These are phyloP conservation scores for Psophocarpus tetragonolobus DNA, from an alignment of 306 rosid genomes.

Conservation along the genomic window DNA sequence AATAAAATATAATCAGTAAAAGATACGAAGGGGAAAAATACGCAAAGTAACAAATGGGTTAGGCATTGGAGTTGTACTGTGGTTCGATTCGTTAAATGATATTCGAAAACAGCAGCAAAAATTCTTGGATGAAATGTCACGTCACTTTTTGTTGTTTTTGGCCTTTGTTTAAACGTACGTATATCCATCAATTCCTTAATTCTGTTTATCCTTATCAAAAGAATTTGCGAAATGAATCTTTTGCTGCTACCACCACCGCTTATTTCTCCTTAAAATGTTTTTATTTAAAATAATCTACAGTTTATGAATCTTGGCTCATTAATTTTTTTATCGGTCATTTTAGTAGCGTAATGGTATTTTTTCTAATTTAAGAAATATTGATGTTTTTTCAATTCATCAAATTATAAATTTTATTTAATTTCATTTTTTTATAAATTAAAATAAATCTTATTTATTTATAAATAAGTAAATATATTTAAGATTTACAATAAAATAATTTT, in stretches of 20 bases:
- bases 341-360: too few relatives aligned
- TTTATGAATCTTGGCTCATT: conserved; percentile 24
- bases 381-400: too few relatives aligned
- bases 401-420: too few relatives aligned
- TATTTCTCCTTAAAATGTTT: background rate
- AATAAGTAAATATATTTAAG: too few relatives aligned
- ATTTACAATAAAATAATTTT: too few relatives aligned
- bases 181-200: conserved; percentile 32
- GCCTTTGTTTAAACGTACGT: conserved; percentile 26
- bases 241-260: conserved; percentile 5
- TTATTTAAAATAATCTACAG: background rate
- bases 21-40: background rate
- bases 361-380: too few relatives aligned
- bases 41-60: background rate
- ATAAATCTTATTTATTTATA: too few relatives aligned
- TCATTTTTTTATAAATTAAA: too few relatives aligned
- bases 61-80: background rate
- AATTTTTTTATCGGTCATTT: too few relatives aligned
- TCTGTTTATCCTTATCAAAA: conserved; percentile 7
- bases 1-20: too few relatives aligned
- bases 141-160: conserved; percentile 23
- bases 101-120: conserved; percentile 31
- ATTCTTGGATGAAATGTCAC: conserved; percentile 45
- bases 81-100: background rate
- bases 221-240: conserved; percentile 18